Percentiles rank a stretch among this genome's conserved stretches.
Evolutionary conservation across 352 stramenopile genomes (phyloP).

Genomic region (Globisporangium sylvaticum): DNA sequence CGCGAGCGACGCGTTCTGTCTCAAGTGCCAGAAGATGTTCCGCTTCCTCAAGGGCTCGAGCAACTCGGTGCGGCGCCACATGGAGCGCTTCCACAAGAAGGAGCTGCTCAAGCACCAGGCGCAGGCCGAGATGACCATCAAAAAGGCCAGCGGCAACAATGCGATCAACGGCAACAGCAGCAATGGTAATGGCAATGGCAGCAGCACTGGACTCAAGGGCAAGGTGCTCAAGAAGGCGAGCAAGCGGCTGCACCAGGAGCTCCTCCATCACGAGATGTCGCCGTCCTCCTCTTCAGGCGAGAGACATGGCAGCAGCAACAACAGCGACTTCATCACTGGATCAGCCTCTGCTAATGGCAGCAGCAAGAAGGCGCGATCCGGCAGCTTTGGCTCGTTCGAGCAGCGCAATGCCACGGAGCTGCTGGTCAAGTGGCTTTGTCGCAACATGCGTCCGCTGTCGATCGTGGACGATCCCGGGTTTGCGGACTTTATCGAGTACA

Average conservation of each 20-base stretch:
- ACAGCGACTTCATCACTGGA: background rate
- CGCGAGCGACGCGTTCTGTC: constrained; percentile 43
- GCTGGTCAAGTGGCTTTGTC: constrained; percentile 37
- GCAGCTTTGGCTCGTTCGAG: constrained; percentile 15
- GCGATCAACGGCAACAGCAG: background rate
- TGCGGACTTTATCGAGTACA: constrained; percentile 23
- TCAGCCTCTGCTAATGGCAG: background rate
- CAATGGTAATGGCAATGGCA: background rate
- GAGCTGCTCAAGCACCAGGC: constrained; percentile 31
- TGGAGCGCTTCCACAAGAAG: constrained; percentile 51
- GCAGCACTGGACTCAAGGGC: background rate
- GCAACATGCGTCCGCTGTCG: constrained; percentile 28
- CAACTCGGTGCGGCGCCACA: constrained; percentile 55
- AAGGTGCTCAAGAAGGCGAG: constrained; percentile 6
- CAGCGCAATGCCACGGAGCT: constrained; percentile 30
- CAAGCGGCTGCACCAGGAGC: constrained; percentile 12
- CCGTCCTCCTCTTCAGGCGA: background rate
- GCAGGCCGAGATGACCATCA: constrained; percentile 15
- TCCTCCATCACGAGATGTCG: background rate
- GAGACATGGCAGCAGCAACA: background rate
- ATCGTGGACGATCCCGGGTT: constrained; percentile 33
- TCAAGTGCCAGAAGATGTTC: constrained; percentile 43
- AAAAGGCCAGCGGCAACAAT: background rate
- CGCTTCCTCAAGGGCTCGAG: constrained; percentile 55
- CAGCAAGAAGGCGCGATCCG: constrained; percentile 14